phyloP scores from a whole-genome alignment of 2,329 filamentous ascomycete species.

The Pyricularia sp. region DNA sequence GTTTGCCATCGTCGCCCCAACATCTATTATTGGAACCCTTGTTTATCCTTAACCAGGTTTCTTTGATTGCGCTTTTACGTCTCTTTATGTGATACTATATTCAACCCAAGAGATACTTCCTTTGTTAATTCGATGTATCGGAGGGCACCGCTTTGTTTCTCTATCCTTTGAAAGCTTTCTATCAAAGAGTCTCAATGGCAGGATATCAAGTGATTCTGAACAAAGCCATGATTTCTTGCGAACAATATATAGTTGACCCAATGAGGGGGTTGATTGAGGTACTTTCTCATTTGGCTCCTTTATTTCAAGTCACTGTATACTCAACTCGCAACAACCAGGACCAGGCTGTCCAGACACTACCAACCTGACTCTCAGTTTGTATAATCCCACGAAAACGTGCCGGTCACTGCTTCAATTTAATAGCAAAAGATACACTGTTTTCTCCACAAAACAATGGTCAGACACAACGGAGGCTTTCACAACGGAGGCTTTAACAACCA shows the following conservation, averaged over 20 bases:
- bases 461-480: constrained; percentile 19
- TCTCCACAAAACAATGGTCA: background rate
- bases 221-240: background rate
- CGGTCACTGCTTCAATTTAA: background rate
- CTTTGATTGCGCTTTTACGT: background rate
- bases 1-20: background rate
- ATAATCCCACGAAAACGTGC: background rate
- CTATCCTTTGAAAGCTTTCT: background rate
- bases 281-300: background rate
- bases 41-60: background rate
- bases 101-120: background rate
- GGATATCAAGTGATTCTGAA: background rate
- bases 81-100: background rate
- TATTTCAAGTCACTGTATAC: background rate
- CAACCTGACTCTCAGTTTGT: background rate
- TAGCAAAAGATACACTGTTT: background rate
- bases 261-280: background rate
- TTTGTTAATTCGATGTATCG: background rate
- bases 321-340: background rate
- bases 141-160: background rate
- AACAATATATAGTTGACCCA: background rate
- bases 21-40: background rate
- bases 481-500: constrained; percentile 20
- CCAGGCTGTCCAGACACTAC: background rate
- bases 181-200: background rate